phyloP scores from a whole-genome alignment of 202 grass and related monocot species.

The Panicum hallii region DNA sequence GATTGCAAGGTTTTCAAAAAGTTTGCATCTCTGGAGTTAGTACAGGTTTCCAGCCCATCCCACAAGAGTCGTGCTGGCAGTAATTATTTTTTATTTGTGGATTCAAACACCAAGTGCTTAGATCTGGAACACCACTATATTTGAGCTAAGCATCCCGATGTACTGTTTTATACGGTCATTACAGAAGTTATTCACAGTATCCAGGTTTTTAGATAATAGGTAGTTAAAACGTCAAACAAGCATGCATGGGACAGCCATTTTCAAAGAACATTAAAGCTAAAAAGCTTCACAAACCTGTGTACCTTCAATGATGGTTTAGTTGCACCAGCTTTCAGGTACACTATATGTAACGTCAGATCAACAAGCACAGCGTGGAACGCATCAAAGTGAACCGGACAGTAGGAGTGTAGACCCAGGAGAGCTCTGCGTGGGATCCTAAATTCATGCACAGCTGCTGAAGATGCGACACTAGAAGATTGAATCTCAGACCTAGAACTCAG shows the following conservation, averaged over 20 bases:
- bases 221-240: conserved; percentile 36
- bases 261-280: conserved; percentile 59
- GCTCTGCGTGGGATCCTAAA: conserved; percentile 88
- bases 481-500: conserved; percentile 70
- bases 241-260: conserved; percentile 30
- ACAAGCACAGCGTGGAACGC: conserved; percentile 87
- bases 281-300: conserved; percentile 93
- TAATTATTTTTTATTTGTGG: not conserved
- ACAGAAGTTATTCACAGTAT: conserved; percentile 30
- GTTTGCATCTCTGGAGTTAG: not conserved
- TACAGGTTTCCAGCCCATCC: not conserved
- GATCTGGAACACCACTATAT: not conserved
- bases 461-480: conserved; percentile 67
- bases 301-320: conserved; percentile 80
- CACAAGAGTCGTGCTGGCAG: not conserved
- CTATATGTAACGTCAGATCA: conserved; percentile 89
- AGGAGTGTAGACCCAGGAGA: conserved; percentile 88
- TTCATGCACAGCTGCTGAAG: conserved; percentile 85
- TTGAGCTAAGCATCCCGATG: not conserved
- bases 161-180: conserved; percentile 32
- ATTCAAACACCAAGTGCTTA: conserved; percentile 24
- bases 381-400: conserved; percentile 98
- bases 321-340: conserved; percentile 90
- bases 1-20: not conserved
- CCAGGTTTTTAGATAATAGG: not conserved